Evolutionary conservation across 441 rosid genomes (phyloP), one percentile per base, ranked within the genome.

Genomic region (Omphalea diandra): DNA sequence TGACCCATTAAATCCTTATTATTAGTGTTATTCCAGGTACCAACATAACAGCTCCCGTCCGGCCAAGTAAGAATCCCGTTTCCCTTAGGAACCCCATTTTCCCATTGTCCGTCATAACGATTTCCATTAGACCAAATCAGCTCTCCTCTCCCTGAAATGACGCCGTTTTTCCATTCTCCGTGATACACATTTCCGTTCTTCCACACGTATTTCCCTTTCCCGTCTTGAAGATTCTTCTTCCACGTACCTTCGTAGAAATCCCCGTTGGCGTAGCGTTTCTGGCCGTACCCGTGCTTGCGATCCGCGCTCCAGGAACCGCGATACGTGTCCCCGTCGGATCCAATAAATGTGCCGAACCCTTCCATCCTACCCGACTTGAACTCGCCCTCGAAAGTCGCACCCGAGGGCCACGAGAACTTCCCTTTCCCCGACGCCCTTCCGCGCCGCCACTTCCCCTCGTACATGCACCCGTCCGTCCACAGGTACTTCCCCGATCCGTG

Each of bases 341-440:
- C 97, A 31, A 81, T 76, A 56, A 91, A 94, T 6, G 90, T 83
- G 0, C 97, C 98, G 46, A 58, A 76, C 2, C 97, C 98, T 72
- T 91, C 91, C 94, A 94, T 91, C 63, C 88, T 72, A 5, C 98
- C 97, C 24, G 89, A 84, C 76, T 81, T 87, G 67, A 91, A 94
- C 18, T 85, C 87, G 0, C 98, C 98, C 71, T 90, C 90, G 55
- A 77, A 94, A 11, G 95, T 86, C 0, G 98, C 97, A 0, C 97
- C 97, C 0, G 97, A 87, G 2, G 98, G 97, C 98, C 98, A 94
- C 1, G 97, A 91, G 78, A 94, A 91, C 82, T 84, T 94, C 0
- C 98, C 98, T 66, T 83, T 86, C 12, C 98, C 97, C 1, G 79
- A 79, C 33, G 96, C 97, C 68, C 81, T 90, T 2, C 97, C 97